Evolutionary conservation across 2,329 filamentous ascomycete genomes (phyloP), one percentile per base, ranked within the genome.

Genomic region (Aspergillus texensis): DNA sequence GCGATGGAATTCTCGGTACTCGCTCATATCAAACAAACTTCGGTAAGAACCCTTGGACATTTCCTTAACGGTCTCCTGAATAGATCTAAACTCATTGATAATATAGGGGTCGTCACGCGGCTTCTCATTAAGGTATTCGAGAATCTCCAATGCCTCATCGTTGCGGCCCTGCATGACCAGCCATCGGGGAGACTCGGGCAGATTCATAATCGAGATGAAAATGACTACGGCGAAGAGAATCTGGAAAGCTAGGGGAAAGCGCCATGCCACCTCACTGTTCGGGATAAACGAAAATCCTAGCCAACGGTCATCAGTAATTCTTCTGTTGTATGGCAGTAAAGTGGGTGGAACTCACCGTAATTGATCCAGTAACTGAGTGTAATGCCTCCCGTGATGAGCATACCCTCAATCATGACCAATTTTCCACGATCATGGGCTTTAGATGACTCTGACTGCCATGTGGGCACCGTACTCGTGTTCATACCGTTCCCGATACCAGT

Each of bases 181-280:
- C 83, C 85, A 88, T 57, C 86, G 81, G 8, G 86, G 86, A 0
- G 84, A 86, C 68, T 88, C 86, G 9, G 85, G 85, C 1, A 87
- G 76, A 12, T 78, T 77, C 56, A 83, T 75, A 39, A 85, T 80
- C 34, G 82, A 78, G 28, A 63, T 69, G 55, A 84, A 76, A 28
- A 87, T 85, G 32, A 86, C 76, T 1, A 84, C 62, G 0, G 85
- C 84, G 59, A 88, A 84, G 28, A 86, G 67, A 65, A 86, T 85
- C 72, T 88, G 86, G 71, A 88, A 85, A 8, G 82, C 83, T 55
- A 87, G 80, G 0, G 85, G 85, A 63, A 86, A 84, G 48, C 85
- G 79, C 85, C 85, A 87, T 19, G 81, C 74, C 12, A 82, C 75
- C 9, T 78, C 77, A 50, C 67, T 79, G 6, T 79, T 78, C 56